Evolutionary conservation across 371 early-diverging fungal genomes (phyloP).

Genomic region (Lichtheimia ornata): DNA sequence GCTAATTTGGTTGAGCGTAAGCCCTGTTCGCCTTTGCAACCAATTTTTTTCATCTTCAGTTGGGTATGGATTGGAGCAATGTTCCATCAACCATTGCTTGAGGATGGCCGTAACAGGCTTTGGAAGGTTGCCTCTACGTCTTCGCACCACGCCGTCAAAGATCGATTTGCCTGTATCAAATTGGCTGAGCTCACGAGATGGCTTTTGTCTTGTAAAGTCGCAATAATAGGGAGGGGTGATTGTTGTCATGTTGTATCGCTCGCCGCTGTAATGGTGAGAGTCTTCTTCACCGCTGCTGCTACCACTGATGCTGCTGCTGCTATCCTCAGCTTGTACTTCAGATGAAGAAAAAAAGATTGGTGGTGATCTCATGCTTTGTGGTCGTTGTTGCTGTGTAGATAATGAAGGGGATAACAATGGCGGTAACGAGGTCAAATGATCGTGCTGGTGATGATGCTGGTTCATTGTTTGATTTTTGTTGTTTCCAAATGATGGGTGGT

Average conservation of each 20-base stretch:
- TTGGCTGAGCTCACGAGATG: slow-evolving; percentile 20
- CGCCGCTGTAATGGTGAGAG: too few relatives aligned
- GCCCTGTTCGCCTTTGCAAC: slow-evolving; percentile 86
- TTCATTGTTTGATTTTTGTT: too few relatives aligned
- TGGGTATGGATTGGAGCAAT: slow-evolving; percentile 75
- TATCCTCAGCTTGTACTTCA: too few relatives aligned
- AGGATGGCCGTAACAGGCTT: slow-evolving; percentile 57
- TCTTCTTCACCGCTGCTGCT: slow-evolving; percentile 6
- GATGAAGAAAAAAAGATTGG: too few relatives aligned
- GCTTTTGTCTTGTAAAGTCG: slow-evolving; percentile 9
- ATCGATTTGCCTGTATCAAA: slow-evolving; percentile 2
- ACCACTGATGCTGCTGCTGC: slow-evolving; percentile 1
- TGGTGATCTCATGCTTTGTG: too few relatives aligned
- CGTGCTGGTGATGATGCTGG: too few relatives aligned
- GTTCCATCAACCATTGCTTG: slow-evolving; percentile 68
- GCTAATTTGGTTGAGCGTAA: slow-evolving; percentile 75
- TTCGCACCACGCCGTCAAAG: background rate
- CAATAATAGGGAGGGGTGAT: too few relatives aligned
- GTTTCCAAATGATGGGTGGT: background rate
- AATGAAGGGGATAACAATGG: too few relatives aligned
- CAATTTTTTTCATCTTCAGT: slow-evolving; percentile 78
- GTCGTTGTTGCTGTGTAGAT: too few relatives aligned
- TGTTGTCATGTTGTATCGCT: too few relatives aligned
- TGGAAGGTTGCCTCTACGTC: slow-evolving; percentile 56
- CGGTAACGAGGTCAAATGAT: too few relatives aligned